Base-by-base conservation (phyloP, 1,139 yeast species). In the Scheffersomyces illinoinensis region DNA sequence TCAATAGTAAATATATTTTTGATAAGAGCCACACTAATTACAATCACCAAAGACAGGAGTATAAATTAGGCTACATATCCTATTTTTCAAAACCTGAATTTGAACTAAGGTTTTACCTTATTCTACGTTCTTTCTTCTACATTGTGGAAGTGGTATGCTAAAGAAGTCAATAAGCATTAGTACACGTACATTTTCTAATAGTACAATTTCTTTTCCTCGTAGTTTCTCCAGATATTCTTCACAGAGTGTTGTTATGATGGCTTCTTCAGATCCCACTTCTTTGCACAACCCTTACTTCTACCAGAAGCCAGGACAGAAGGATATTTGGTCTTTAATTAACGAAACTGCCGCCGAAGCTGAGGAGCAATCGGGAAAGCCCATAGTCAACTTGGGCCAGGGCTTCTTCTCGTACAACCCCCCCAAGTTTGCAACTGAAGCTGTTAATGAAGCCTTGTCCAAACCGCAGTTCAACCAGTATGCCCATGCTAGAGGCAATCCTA, bases 361-460 rank as follows among this genome's bases (percentile, higher is more conserved):
- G 57, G 76, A 75, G 53, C 85, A 84, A 58, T 76, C 86, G 43
- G 92, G 92, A 19, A 81, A 88, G 64, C 89, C 91, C 54, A 86
- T 93, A 58, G 88, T 89, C 64, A 95, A 95, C 68, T 83, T 95
- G 61, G 99, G 99, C 49, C 99, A 95, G 74, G 99, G 99, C 1
- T 95, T 95, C 75, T 95, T 95, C 79, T 91, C 97, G 1, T 95
- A 93, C 72, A 85, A 93, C 50, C 98, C 98, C 2, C 99, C 99
- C 0, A 85, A 85, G 21, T 95, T 95, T 75, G 97, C 97, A 17
- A 80, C 90, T 61, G 81, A 85, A 18, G 96, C 97, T 2, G 96
- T 95, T n/a, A 83, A 85, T 64, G 81, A 84, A 53, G 95, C 97
- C 0, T 79, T 93, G 57, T 85, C 85, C 54, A 79, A 78, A 48